Percentiles rank a stretch among this genome's conserved stretches.
Conservation (phyloP, 2,329 filamentous ascomycete genomes). For the Aspergillus pseudotamarii region DNA sequence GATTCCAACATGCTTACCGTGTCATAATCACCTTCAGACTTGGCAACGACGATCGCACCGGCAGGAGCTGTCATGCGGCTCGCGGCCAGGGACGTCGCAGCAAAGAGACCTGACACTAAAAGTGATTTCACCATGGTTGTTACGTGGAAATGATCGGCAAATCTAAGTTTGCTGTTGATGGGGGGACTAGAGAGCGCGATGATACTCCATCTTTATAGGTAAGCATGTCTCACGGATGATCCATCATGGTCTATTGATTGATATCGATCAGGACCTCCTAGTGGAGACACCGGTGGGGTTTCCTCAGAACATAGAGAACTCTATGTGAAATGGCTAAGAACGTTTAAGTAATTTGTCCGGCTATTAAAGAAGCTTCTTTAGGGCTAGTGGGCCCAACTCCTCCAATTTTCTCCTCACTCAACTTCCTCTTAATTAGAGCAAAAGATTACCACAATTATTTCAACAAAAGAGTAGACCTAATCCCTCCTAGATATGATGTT, state of each 20-base stretch:
- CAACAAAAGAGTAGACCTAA: not conserved
- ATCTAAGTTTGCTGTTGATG: not conserved
- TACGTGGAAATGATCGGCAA: not conserved
- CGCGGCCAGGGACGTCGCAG: conserved; percentile 21
- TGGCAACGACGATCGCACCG: conserved; percentile 28
- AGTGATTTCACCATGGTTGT: conserved; percentile 12
- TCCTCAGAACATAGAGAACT: conserved; percentile 2
- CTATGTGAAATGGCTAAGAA: conserved; percentile 12
- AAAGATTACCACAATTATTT: not conserved
- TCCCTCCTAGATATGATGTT: not conserved
- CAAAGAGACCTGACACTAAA: conserved; percentile 16
- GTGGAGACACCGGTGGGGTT: conserved; percentile 8
- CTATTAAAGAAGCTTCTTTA: not conserved
- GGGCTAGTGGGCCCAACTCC: not conserved
- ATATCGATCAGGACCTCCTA: conserved; percentile 9
- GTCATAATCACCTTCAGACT: conserved; percentile 26
- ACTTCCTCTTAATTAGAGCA: not conserved
- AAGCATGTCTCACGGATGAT: not conserved
- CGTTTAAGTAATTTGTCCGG: not conserved
- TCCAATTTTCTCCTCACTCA: not conserved
- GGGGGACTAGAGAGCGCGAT: not conserved
- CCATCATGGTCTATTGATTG: not conserved
- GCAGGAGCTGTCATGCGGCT: conserved; percentile 28
- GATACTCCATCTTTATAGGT: not conserved
- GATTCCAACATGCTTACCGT: conserved; percentile 16